Evolutionary conservation across 202 grass and related monocot species (phyloP).

Genomic region (Dendrocalamus latiflorus): DNA sequence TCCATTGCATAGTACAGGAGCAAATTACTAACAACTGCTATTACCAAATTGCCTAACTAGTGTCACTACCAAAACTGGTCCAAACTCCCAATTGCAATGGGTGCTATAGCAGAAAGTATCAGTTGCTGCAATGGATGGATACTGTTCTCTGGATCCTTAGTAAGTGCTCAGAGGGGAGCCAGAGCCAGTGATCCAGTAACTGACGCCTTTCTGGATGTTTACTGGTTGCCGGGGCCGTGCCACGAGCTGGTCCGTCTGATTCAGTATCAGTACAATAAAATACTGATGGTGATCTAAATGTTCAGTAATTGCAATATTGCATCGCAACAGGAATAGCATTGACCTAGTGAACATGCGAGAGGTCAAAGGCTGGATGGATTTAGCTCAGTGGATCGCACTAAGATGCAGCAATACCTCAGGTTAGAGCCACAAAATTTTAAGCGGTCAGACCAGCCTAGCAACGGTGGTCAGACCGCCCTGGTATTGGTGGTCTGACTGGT

Average conservation of each 20-base stretch:
- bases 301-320: neutral
- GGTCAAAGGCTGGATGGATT: neutral
- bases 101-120: neutral
- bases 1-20: neutral
- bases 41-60: neutral
- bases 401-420: too few relatives aligned
- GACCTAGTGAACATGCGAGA: neutral
- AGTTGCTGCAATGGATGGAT: slow-evolving; percentile 4
- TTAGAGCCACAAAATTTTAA: too few relatives aligned
- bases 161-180: too few relatives aligned
- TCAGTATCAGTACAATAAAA: neutral
- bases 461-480: too few relatives aligned
- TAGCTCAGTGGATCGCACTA: too few relatives aligned
- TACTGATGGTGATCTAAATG: slow-evolving; percentile 1
- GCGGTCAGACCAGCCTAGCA: too few relatives aligned
- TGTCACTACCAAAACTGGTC: neutral
- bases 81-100: neutral
- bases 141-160: neutral
- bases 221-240: slow-evolving; percentile 21
- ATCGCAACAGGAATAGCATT: neutral
- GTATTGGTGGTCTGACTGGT: too few relatives aligned
- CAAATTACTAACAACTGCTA: neutral
- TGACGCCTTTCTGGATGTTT: slow-evolving; percentile 22
- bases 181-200: slow-evolving; percentile 7
- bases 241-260: neutral